phyloP scores from a whole-genome alignment of 305 asterid genomes.

The Fraxinus xanthoxyloides region DNA sequence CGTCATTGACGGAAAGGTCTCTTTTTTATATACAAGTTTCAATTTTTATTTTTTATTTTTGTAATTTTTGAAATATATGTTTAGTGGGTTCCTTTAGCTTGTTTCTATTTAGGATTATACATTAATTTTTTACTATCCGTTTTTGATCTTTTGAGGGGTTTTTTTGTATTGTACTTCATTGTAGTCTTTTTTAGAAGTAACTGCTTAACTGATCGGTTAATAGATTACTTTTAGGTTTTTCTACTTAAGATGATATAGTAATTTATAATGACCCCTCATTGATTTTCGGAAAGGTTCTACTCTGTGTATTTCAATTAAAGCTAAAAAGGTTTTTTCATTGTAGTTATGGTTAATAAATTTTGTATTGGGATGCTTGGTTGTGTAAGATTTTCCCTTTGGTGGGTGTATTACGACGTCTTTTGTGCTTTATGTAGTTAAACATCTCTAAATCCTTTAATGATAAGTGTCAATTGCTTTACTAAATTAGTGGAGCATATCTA shows the following conservation, averaged over 20 bases:
- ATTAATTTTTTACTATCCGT: background rate
- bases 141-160: background rate
- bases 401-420: background rate
- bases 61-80: background rate
- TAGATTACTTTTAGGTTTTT: background rate
- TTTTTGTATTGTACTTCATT: background rate
- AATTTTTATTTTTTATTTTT: background rate
- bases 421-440: background rate
- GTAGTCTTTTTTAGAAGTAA: background rate
- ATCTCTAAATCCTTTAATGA: background rate
- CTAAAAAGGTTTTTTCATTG: slow-evolving; percentile 6
- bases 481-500: background rate
- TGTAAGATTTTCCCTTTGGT: background rate
- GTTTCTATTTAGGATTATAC: background rate
- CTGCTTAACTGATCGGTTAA: background rate
- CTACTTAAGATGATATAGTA: background rate
- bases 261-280: background rate
- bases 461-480: background rate
- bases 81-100: background rate
- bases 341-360: slow-evolving; percentile 2
- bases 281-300: background rate
- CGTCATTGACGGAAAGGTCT: slow-evolving; percentile 75
- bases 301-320: background rate
- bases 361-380: background rate
- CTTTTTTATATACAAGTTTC: background rate